Base-by-base conservation (phyloP, 2,329 filamentous ascomycete species). In the Phialophora tarda region DNA sequence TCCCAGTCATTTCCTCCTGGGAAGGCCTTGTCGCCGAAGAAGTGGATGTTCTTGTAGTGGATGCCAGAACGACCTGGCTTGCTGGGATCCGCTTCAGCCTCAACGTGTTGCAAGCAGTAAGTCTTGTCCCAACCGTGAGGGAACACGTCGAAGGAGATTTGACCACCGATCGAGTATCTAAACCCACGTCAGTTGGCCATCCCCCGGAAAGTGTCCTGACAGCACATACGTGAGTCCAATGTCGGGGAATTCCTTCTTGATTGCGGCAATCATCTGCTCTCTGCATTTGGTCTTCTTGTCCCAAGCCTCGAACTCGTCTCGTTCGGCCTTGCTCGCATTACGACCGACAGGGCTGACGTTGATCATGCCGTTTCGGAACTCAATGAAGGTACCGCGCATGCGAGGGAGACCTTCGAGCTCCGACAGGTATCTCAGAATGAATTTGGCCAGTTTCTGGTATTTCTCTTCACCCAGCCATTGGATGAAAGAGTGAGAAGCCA, bases 121-220 rank as follows among this genome's bases (percentile, higher is more conserved):
- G 92, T 97, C 88, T 98, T 99, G 83, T 99, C 95, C 95, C 95
- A 99, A 76, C 95, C 95, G 2, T 84, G 87, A 71, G 95, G 95
- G 86, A 99, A 99, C 75, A 98, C 91, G 77, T 99, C 95, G 79
- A 99, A 99, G 67, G 93, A 97, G 80, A 99, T 97, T 78, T 97
- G 92, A 61, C 95, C 95, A 73, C 95, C 95, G 74, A 99, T 96
- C 70, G 92, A 94, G 84, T 90, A 97, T 50, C 91, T 93, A 68
- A 69, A 8, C 32, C 30, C 48, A 17, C 41, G 41, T 65, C 53
- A 58, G 62, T 17, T 58, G 24, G 17, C 6, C 38, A n/a, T n/a
- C 17, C 38, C 38, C 38, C 17, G 5, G 38, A 1, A 21, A 44
- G 17, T 3, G 17, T 21, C 38, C 17, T 44, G 38, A 44, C 2